A percentile compares a stretch with the other conserved stretches of the same genome.
Conservation (phyloP, 768 basidiomycete genomes). For the Cystobasidium tubakii region DNA sequence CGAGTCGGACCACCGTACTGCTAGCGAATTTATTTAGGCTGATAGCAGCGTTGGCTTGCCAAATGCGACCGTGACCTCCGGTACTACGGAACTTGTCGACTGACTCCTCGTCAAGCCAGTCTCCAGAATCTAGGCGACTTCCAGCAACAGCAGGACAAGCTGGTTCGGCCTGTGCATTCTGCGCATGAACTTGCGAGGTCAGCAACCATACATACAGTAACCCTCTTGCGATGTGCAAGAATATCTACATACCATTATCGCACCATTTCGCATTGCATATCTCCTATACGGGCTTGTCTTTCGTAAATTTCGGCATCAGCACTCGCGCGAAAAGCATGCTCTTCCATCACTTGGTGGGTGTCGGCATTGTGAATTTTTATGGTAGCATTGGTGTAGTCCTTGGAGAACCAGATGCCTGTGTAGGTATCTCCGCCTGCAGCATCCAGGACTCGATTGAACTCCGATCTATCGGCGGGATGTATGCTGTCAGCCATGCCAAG, state of each 20-base stretch:
- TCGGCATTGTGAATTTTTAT: conserved; percentile 8
- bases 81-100: background rate
- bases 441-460: conserved; percentile 7
- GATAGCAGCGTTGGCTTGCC: too few relatives aligned
- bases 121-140: too few relatives aligned
- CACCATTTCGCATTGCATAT: too few relatives aligned
- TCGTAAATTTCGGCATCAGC: conserved; percentile 2
- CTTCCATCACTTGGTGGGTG: conserved; percentile 2
- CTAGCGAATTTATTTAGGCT: too few relatives aligned
- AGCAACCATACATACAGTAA: too few relatives aligned
- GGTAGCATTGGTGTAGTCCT: background rate
- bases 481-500: too few relatives aligned
- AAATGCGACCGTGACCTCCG: background rate
- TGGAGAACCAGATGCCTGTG: conserved; percentile 10
- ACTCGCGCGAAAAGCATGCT: background rate
- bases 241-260: too few relatives aligned
- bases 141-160: too few relatives aligned
- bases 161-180: too few relatives aligned
- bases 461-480: background rate
- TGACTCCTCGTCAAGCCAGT: background rate
- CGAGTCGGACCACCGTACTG: too few relatives aligned
- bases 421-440: conserved; percentile 11
- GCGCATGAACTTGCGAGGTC: too few relatives aligned
- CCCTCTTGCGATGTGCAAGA: too few relatives aligned
- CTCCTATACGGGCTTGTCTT: background rate